phyloP scores from a whole-genome alignment of 2,329 filamentous ascomycete species.

The Clonostachys sp. region DNA sequence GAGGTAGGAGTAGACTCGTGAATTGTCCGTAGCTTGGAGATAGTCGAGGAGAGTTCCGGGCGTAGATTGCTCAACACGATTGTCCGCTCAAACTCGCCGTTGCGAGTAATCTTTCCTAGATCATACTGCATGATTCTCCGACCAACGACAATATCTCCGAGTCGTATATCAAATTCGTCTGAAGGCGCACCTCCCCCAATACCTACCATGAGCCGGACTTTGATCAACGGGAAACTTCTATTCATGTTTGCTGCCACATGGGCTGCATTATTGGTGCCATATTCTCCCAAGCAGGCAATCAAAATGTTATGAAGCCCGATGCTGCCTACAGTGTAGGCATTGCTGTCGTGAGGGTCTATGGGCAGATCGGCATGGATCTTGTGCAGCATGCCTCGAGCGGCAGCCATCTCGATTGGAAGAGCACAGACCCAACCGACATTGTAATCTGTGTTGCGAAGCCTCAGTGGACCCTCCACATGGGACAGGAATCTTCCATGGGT shows the following conservation, averaged over 20 bases:
- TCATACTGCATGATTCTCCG: constrained; percentile 12
- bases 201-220: constrained; percentile 11
- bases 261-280: constrained; percentile 20
- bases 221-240: constrained; percentile 20
- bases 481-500: no score
- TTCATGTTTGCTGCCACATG: constrained; percentile 21
- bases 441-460: constrained; percentile 3
- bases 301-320: constrained; percentile 22
- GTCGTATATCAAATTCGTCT: constrained; percentile 22
- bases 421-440: constrained; percentile 16
- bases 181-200: constrained; percentile 11
- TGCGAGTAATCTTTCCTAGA: constrained; percentile 7
- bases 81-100: constrained; percentile 2
- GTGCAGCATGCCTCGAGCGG: constrained; percentile 15
- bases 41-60: constrained; percentile 3
- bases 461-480: no score
- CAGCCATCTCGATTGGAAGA: constrained; percentile 13
- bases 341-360: constrained; percentile 9
- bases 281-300: constrained; percentile 14
- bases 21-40: neutral
- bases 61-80: constrained; percentile 16
- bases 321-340: constrained; percentile 15
- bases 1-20: neutral
- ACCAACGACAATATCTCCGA: constrained; percentile 28
- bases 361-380: constrained; percentile 5